Conservation (phyloP, 2,329 filamentous ascomycete genomes). For the Colletotrichum sp. region DNA sequence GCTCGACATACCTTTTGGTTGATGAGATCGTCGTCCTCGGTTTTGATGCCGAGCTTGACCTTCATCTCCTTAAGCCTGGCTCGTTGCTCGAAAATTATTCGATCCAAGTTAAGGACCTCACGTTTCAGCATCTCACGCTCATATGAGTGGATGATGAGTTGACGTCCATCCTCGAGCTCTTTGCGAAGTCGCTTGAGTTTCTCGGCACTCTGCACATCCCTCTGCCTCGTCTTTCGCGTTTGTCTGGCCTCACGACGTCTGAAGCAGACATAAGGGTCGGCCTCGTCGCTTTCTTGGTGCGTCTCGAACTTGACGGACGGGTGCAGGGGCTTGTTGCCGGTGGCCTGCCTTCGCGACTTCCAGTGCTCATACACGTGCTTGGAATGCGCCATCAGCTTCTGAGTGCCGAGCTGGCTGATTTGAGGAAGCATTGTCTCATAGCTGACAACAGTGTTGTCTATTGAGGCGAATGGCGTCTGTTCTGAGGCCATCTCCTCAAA, state of each 20-base stretch:
- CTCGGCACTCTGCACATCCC: constrained; percentile 92
- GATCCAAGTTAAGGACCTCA: constrained; percentile 77
- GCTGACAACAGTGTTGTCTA: constrained; percentile 85
- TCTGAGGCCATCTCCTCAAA: constrained; percentile 87
- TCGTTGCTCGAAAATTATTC: constrained; percentile 82
- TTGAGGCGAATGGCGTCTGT: constrained; percentile 86
- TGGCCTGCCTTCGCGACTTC: constrained; percentile 72
- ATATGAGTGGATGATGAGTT: constrained; percentile 78
- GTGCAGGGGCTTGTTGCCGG: constrained; percentile 75
- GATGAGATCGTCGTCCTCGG: constrained; percentile 91
- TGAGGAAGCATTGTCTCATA: constrained; percentile 79
- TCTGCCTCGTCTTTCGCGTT: constrained; percentile 90
- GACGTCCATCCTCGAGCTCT: constrained; percentile 88
- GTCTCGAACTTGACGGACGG: constrained; percentile 91
- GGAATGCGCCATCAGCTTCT: constrained; percentile 61
- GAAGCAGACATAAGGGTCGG: constrained; percentile 98
- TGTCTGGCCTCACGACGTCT: constrained; percentile 91
- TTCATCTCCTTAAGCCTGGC: constrained; percentile 86
- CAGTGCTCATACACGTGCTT: constrained; percentile 91
- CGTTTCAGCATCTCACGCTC: constrained; percentile 82
- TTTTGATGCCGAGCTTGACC: constrained; percentile 85
- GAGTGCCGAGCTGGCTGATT: constrained; percentile 56
- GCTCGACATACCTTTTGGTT: constrained; percentile 79
- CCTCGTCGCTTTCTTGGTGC: constrained; percentile 91
- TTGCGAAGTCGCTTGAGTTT: constrained; percentile 90